Percentiles rank a stretch among this genome's conserved stretches.
These are phyloP conservation scores for Pseudogymnoascus sp. DNA, from an alignment of 2,329 filamentous ascomycete genomes.

Conservation along the genomic window DNA sequence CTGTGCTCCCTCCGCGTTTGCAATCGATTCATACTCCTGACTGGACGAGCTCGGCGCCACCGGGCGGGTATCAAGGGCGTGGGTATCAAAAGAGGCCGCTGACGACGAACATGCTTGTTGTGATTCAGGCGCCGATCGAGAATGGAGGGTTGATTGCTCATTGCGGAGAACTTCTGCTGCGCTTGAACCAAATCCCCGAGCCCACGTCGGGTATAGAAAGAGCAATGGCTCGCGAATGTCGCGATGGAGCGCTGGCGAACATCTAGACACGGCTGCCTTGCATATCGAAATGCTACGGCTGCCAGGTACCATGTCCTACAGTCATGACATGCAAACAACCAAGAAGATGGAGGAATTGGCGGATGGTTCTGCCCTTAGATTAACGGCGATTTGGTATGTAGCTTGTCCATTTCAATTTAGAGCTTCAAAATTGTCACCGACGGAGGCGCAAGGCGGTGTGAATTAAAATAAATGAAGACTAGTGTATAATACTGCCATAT, in stretches of 20 bases:
- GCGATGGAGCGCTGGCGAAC: not conserved
- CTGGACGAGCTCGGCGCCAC: not conserved
- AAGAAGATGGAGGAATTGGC: not conserved
- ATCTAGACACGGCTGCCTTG: constrained; percentile 6
- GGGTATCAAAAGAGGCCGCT: not conserved
- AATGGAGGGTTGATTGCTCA: not conserved
- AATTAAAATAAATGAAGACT: not conserved
- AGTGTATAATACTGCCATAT: not conserved
- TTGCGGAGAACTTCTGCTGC: not conserved
- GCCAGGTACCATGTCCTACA: constrained; percentile 9
- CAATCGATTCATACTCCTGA: not conserved
- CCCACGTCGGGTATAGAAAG: constrained; percentile 7
- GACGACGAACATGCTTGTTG: not conserved
- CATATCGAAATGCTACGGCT: constrained; percentile 9
- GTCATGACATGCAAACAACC: constrained; percentile 2
- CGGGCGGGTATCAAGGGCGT: not conserved
- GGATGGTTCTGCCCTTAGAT: not conserved
- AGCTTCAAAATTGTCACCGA: not conserved
- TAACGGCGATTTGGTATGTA: not conserved
- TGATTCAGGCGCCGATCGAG: not conserved
- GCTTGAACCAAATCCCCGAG: not conserved
- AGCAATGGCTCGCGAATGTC: constrained; percentile 7
- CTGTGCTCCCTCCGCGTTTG: not conserved
- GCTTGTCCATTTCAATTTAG: not conserved
- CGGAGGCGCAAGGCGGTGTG: not conserved